Evolutionary conservation across 805 yeast species (phyloP).

Genomic region (Diddensiella santjacobensis): DNA sequence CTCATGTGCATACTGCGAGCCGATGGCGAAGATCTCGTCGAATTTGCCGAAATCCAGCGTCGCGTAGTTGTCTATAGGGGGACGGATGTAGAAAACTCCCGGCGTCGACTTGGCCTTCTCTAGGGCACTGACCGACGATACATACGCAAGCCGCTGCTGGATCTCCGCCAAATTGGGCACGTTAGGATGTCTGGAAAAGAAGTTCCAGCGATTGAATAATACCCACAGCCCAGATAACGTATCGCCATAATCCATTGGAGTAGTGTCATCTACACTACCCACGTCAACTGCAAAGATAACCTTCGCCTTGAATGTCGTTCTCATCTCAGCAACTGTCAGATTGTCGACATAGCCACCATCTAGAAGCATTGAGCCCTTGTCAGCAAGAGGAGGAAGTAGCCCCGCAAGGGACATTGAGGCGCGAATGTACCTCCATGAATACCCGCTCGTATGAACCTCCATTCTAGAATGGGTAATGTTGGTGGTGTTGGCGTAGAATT

Average conservation of each 20-base stretch:
- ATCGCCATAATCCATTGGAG: conserved; percentile 89
- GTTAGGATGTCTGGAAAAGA: conserved; percentile 80
- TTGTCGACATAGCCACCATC: conserved; percentile 98
- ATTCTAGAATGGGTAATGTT: conserved; percentile 91
- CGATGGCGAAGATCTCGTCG: conserved; percentile 82
- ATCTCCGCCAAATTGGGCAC: conserved; percentile 94
- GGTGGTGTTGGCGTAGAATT: conserved; percentile 84
- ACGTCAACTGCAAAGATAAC: conserved; percentile 91
- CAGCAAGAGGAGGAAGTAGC: conserved; percentile 76
- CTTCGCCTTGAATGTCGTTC: conserved; percentile 71
- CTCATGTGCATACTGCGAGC: conserved; percentile 65
- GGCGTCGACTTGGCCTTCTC: conserved; percentile 81
- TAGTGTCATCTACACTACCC: conserved; percentile 88
- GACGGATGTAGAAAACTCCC: conserved; percentile 83
- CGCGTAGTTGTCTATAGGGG: conserved; percentile 89
- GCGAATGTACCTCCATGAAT: conserved; percentile 91
- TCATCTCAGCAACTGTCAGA: conserved; percentile 89
- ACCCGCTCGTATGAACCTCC: conserved; percentile 91
- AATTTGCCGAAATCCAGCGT: conserved; percentile 90
- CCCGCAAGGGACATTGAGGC: conserved; percentile 98
- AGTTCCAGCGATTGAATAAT: conserved; percentile 70
- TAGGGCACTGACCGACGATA: conserved; percentile 88
- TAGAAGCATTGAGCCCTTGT: conserved; percentile 84
- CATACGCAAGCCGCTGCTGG: conserved; percentile 89
- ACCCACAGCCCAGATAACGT: conserved; percentile 93